Evolutionary conservation across 768 basidiomycete genomes (phyloP).

Genomic region (Mycena venus): DNA sequence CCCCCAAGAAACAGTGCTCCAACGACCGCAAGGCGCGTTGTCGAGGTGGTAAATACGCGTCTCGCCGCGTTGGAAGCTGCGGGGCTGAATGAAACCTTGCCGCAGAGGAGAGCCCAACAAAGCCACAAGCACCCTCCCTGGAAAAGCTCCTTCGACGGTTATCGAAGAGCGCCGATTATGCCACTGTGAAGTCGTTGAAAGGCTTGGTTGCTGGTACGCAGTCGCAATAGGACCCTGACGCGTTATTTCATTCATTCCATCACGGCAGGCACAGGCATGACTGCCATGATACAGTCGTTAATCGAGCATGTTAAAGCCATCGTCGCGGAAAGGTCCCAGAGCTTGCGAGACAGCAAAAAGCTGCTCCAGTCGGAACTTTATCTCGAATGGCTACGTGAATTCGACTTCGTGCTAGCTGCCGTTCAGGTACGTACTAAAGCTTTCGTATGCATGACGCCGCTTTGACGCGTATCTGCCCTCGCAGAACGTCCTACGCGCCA

Average conservation of each 20-base stretch:
- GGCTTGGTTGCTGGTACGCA: conserved; percentile 26
- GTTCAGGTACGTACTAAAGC: conserved; percentile 51
- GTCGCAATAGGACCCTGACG: background rate
- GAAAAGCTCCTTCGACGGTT: conserved; percentile 28
- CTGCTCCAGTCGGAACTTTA: conserved; percentile 59
- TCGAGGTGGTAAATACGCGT: conserved; percentile 17
- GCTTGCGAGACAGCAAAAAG: conserved; percentile 38
- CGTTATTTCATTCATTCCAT: background rate
- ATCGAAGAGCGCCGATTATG: conserved; percentile 20
- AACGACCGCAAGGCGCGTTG: conserved; percentile 27
- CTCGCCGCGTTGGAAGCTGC: background rate
- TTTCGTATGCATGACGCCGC: background rate
- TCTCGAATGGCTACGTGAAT: conserved; percentile 55
- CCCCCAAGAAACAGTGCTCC: conserved; percentile 27
- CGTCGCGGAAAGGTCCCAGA: conserved; percentile 46
- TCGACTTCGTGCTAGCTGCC: conserved; percentile 53
- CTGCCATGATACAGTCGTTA: conserved; percentile 43
- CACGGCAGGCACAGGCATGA: conserved; percentile 11
- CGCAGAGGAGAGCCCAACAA: conserved; percentile 15
- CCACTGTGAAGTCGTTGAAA: conserved; percentile 23
- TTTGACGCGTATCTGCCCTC: conserved; percentile 10
- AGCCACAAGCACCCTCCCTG: background rate
- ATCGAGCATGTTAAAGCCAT: conserved; percentile 47
- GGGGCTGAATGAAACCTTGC: background rate
- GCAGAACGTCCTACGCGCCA: conserved; percentile 53